Percentiles rank a stretch among this genome's conserved stretches.
Evolutionary conservation across 805 yeast genomes (phyloP).

Genomic region (Ogataea pini): DNA sequence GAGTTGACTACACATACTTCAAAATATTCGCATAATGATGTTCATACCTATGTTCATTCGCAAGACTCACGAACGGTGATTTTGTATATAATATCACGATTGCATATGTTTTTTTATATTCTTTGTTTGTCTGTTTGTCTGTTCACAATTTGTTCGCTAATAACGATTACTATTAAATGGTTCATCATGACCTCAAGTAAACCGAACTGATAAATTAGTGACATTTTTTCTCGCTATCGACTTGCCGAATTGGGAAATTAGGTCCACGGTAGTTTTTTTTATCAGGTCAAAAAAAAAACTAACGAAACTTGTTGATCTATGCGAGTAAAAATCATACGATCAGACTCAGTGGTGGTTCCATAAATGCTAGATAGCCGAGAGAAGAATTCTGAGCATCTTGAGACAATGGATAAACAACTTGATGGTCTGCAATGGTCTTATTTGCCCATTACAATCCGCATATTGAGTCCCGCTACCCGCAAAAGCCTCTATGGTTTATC

Average conservation of each 20-base stretch:
- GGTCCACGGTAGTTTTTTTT: slow-evolving; percentile 5
- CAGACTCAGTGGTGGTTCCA: slow-evolving; percentile 1
- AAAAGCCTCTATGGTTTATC: slow-evolving; percentile 22
- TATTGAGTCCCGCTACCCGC: slow-evolving; percentile 14
- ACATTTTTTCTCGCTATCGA: background rate
- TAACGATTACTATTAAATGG: no score
- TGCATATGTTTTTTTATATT: background rate
- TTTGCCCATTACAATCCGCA: slow-evolving; percentile 18
- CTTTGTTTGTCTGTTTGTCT: slow-evolving; percentile 1
- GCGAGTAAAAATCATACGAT: background rate
- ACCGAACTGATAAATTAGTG: no score
- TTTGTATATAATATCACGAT: background rate
- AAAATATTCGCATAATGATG: no score
- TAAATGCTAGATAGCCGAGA: background rate
- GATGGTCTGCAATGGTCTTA: slow-evolving; percentile 10
- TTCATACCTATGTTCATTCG: no score
- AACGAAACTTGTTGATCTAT: background rate
- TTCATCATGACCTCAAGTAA: no score
- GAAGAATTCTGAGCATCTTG: no score
- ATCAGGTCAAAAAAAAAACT: background rate
- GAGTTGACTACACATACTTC: no score
- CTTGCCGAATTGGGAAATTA: slow-evolving; percentile 8
- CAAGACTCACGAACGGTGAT: background rate
- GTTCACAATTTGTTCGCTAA: background rate
- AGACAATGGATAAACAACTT: background rate